phyloP scores from a whole-genome alignment of 1,284 basidiomycete species.

The Leccinum colubrinum region DNA sequence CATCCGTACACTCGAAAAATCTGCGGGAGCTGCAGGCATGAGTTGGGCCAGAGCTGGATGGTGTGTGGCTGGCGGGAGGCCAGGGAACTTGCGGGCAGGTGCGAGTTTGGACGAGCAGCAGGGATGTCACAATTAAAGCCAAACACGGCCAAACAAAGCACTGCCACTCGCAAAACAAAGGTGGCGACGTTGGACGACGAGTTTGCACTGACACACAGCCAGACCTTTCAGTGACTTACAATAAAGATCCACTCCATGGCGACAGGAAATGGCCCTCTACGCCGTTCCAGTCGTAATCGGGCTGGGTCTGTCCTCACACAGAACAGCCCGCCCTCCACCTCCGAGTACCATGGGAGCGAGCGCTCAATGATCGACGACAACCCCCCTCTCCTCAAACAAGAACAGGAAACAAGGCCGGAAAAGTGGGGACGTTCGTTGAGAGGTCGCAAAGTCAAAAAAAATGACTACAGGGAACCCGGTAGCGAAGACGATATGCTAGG shows the following conservation, averaged over 20 bases:
- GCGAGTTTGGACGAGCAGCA: conserved; percentile 22
- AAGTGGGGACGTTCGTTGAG: conserved; percentile 36
- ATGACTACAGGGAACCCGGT: conserved; percentile 52
- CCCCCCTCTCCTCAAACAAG: conserved; percentile 24
- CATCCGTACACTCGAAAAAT: background rate
- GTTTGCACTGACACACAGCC: conserved; percentile 17
- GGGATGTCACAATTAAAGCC: conserved; percentile 12
- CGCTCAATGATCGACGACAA: conserved; percentile 43
- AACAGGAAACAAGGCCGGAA: conserved; percentile 32
- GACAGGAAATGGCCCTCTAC: conserved; percentile 23
- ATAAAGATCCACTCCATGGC: conserved; percentile 36
- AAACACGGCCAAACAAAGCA: conserved; percentile 31
- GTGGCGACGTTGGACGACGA: conserved; percentile 17
- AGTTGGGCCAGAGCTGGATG: conserved; percentile 1
- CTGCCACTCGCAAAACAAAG: conserved; percentile 35
- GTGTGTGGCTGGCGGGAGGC: conserved; percentile 14
- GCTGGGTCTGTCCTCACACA: conserved; percentile 30
- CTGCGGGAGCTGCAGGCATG: background rate
- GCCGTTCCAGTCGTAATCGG: conserved; percentile 39
- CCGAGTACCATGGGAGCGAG: conserved; percentile 64
- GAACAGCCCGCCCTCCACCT: conserved; percentile 49
- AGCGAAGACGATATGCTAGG: conserved; percentile 38
- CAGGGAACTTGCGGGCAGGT: conserved; percentile 23
- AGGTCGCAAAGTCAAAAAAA: conserved; percentile 47
- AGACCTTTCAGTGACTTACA: conserved; percentile 17